phyloP scores from a whole-genome alignment of 352 stramenopile genomes.

The Phytophthora rubi region DNA sequence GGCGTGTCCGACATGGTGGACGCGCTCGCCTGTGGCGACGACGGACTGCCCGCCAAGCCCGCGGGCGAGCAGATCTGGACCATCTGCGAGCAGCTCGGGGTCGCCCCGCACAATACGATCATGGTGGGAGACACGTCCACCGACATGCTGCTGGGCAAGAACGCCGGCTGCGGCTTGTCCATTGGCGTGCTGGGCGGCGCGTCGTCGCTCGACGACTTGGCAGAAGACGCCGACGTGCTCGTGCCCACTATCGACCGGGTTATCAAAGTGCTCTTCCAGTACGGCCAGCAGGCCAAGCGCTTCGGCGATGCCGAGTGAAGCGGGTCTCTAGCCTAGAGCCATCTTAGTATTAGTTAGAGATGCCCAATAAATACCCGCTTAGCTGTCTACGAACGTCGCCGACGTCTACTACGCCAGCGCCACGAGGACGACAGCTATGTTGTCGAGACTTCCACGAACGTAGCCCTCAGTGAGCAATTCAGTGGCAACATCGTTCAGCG shows the following conservation, averaged over 20 bases:
- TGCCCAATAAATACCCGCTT: slow-evolving; percentile 29
- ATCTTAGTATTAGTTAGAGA: slow-evolving; percentile 23
- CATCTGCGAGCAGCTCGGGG: slow-evolving; percentile 76
- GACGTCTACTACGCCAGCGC: slow-evolving; percentile 19
- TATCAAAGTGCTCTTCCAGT: slow-evolving; percentile 86
- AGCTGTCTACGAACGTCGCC: slow-evolving; percentile 16
- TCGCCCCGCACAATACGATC: slow-evolving; percentile 86
- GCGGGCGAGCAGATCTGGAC: slow-evolving; percentile 87
- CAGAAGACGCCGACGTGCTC: slow-evolving; percentile 83
- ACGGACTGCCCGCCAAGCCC: slow-evolving; percentile 83
- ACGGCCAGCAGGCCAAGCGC: slow-evolving; percentile 74
- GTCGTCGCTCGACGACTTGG: slow-evolving; percentile 82
- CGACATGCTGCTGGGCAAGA: slow-evolving; percentile 84
- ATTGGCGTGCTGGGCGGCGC: slow-evolving; percentile 83
- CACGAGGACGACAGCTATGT: slow-evolving; percentile 89
- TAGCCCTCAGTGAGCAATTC: slow-evolving; percentile 92
- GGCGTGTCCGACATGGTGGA: slow-evolving; percentile 81
- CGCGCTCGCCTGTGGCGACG: slow-evolving; percentile 78
- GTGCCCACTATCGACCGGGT: slow-evolving; percentile 80
- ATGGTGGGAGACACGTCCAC: slow-evolving; percentile 90
- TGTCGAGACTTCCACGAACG: slow-evolving; percentile 94
- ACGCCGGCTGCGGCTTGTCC: slow-evolving; percentile 76
- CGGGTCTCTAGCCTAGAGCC: slow-evolving; percentile 5
- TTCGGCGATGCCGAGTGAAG: slow-evolving; percentile 48
- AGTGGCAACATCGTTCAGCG: slow-evolving; percentile 78